Evolutionary conservation across 2,329 filamentous ascomycete species (phyloP).

Genomic region (Knufia fluminis): DNA sequence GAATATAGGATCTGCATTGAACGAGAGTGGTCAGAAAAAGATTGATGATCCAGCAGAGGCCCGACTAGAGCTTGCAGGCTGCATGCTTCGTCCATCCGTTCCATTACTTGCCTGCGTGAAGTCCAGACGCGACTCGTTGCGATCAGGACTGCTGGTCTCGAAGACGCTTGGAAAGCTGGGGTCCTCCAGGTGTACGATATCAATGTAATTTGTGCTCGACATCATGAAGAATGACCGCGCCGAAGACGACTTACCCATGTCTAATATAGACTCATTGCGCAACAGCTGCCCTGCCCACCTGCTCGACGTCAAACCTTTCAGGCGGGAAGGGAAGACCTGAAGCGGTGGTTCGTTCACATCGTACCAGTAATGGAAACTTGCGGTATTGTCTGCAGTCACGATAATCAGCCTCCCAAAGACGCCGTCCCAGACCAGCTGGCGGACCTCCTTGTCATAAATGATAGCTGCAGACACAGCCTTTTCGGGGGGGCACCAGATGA

Average conservation of each 20-base stretch:
- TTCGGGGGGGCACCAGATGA: slow-evolving; percentile 14
- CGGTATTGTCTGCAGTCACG: slow-evolving; percentile 11
- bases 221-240: slow-evolving; percentile 4
- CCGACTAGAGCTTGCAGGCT: not conserved
- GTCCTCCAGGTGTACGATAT: not conserved
- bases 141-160: not conserved
- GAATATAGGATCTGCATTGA: too few species aligned
- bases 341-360: not conserved
- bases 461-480: slow-evolving; percentile 10
- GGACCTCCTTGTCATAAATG: slow-evolving; percentile 14
- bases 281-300: not conserved
- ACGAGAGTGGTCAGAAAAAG: not conserved
- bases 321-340: not conserved
- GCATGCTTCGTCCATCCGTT: not conserved
- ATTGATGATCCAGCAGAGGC: not conserved
- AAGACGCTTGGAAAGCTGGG: not conserved
- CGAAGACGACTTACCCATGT: too few species aligned
- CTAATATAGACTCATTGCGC: not conserved
- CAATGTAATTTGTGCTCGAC: slow-evolving; percentile 1
- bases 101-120: not conserved
- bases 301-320: not conserved
- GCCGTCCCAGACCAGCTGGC: slow-evolving; percentile 17
- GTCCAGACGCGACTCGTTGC: not conserved
- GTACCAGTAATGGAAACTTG: slow-evolving; percentile 16
- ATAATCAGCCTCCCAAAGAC: slow-evolving; percentile 13